These are phyloP conservation scores for Tulasnella sp. DNA, from an alignment of 768 basidiomycete genomes.

Conservation along the genomic window DNA sequence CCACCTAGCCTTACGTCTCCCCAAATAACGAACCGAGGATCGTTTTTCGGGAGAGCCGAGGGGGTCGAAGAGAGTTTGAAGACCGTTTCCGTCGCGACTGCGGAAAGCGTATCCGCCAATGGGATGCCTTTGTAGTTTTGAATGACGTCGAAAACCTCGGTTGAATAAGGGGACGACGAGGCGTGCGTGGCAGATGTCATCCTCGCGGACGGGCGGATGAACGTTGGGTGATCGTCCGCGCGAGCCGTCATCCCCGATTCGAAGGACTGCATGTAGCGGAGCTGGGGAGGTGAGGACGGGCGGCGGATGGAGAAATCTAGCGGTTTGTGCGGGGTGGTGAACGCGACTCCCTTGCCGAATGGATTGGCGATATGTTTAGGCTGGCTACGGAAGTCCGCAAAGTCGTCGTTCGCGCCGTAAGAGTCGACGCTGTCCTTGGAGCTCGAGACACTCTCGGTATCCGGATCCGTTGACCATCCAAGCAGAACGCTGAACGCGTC, in stretches of 20 bases:
- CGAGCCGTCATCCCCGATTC: conserved; percentile 71
- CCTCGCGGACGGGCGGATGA: not conserved
- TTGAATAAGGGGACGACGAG: conserved; percentile 39
- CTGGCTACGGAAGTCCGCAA: not conserved
- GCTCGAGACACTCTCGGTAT: conserved; percentile 30
- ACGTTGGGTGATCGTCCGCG: conserved; percentile 6
- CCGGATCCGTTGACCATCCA: not conserved
- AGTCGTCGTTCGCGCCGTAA: conserved; percentile 42
- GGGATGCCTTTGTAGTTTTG: conserved; percentile 73
- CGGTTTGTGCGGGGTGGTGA: conserved; percentile 6
- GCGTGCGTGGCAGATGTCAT: conserved; percentile 6
- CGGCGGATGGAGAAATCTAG: conserved; percentile 18
- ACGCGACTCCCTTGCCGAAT: conserved; percentile 6
- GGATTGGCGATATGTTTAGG: not conserved
- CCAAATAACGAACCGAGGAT: conserved; percentile 90
- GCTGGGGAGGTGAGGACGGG: conserved; percentile 37
- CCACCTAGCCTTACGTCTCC: conserved; percentile 40
- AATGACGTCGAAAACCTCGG: conserved; percentile 67
- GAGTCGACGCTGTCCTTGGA: conserved; percentile 56
- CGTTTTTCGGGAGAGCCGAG: conserved; percentile 55
- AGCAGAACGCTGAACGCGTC: conserved; percentile 7
- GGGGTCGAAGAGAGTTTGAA: conserved; percentile 41
- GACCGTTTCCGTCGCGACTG: conserved; percentile 48
- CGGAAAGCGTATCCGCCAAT: conserved; percentile 51
- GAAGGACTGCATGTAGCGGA: conserved; percentile 83